Percentiles rank a stretch among this genome's conserved stretches.
phyloP scores from a whole-genome alignment of 1,139 yeast genomes.

The Tardiomyces depauwii region DNA sequence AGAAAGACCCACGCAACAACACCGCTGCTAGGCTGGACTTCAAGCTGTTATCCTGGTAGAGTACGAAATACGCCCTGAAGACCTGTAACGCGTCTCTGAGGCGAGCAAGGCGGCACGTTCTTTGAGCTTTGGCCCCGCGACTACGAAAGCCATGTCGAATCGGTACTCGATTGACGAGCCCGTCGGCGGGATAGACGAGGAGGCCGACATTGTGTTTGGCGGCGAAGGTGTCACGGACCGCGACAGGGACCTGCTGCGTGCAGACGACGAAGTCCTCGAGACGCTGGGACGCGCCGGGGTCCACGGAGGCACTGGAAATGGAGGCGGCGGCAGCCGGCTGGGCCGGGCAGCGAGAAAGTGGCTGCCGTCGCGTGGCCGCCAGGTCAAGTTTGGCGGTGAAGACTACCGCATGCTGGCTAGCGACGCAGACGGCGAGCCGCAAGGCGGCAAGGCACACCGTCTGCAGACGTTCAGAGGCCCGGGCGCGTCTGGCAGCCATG shows the following conservation, averaged over 20 bases:
- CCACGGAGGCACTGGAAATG: background rate
- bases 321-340: background rate
- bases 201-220: conserved; percentile 17
- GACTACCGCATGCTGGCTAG: background rate
- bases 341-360: background rate
- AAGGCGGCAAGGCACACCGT: background rate
- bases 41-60: too few species aligned
- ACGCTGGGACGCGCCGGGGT: conserved; percentile 8
- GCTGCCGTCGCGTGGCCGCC: background rate
- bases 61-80: too few species aligned
- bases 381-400: background rate
- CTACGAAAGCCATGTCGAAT: conserved; percentile 9
- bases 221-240: conserved; percentile 14
- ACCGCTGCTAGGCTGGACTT: too few species aligned
- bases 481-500: background rate
- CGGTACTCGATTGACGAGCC: conserved; percentile 19
- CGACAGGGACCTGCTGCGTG: conserved; percentile 18
- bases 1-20: too few species aligned
- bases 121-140: too few species aligned
- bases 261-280: conserved; percentile 19
- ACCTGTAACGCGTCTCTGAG: too few species aligned
- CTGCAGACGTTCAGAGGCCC: background rate
- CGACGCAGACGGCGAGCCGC: background rate
- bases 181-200: conserved; percentile 16
- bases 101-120: too few species aligned